phyloP scores from a whole-genome alignment of 257 asterid species.

The Phtheirospermum japonicum region DNA sequence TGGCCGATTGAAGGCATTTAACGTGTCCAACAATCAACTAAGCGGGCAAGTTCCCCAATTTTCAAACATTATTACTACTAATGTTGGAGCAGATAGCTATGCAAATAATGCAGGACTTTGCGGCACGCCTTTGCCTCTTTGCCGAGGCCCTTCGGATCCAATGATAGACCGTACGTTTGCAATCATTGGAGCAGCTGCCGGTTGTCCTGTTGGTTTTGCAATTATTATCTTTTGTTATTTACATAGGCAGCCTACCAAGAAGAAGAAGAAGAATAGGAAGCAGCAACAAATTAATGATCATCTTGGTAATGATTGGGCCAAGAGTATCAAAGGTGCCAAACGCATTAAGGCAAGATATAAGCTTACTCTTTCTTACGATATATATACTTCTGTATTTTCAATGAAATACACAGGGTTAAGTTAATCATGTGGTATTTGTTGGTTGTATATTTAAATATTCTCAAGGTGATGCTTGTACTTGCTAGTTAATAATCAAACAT shows the following conservation, averaged over 20 bases:
- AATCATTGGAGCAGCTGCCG: slow-evolving; percentile 39
- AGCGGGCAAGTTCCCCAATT: slow-evolving; percentile 39
- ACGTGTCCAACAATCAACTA: slow-evolving; percentile 37
- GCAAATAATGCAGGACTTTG: slow-evolving; percentile 43
- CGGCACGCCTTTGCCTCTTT: slow-evolving; percentile 38
- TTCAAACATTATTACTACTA: slow-evolving; percentile 12
- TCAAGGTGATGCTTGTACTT: no score
- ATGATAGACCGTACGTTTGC: slow-evolving; percentile 27
- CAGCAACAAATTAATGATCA: slow-evolving; percentile 35
- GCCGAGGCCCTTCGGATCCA: slow-evolving; percentile 15
- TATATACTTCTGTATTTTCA: no score
- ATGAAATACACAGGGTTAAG: no score
- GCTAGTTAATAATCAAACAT: no score
- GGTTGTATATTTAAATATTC: no score
- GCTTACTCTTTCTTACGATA: no score
- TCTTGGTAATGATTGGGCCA: slow-evolving; percentile 57
- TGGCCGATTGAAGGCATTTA: slow-evolving; percentile 38
- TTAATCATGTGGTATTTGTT: no score
- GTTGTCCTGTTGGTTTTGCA: slow-evolving; percentile 32
- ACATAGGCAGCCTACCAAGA: slow-evolving; percentile 32
- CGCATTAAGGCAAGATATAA: slow-evolving; percentile 40
- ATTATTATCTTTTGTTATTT: slow-evolving; percentile 33
- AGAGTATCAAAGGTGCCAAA: slow-evolving; percentile 48
- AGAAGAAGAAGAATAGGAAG: slow-evolving; percentile 29
- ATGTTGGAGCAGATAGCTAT: slow-evolving; percentile 28